Evolutionary conservation across 768 basidiomycete species (phyloP).

Genomic region (Pleurotus pulmonarius): DNA sequence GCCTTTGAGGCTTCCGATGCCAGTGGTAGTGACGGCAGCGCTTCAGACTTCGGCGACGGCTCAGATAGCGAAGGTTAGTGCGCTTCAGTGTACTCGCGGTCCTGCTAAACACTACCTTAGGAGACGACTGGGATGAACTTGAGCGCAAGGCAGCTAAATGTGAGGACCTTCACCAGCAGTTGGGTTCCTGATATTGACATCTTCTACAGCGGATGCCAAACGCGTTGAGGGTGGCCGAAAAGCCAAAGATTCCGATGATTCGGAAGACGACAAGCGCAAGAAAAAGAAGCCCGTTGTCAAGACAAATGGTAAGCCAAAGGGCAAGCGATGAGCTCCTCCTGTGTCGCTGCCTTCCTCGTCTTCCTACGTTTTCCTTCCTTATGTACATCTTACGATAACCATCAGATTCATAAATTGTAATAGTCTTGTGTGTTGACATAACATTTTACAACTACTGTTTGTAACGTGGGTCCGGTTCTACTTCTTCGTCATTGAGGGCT

Average conservation of each 20-base stretch:
- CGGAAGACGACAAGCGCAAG: conserved; percentile 44
- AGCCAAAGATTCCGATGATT: conserved; percentile 44
- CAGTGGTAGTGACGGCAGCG: conserved; percentile 62
- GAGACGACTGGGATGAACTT: conserved; percentile 96
- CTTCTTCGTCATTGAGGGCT: conserved; percentile 4
- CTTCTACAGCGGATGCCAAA: conserved; percentile 43
- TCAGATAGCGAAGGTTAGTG: conserved; percentile 62
- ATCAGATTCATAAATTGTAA: neutral
- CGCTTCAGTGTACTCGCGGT: neutral
- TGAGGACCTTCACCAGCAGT: conserved; percentile 23
- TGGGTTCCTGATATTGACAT: neutral
- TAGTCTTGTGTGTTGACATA: neutral
- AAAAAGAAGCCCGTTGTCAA: conserved; percentile 35
- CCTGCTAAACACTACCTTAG: conserved; percentile 25
- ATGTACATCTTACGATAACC: conserved; percentile 6
- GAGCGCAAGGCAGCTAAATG: conserved; percentile 90
- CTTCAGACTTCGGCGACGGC: conserved; percentile 57
- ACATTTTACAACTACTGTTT: neutral
- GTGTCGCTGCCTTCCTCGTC: neutral
- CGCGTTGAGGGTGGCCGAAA: conserved; percentile 37
- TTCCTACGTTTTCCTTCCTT: conserved; percentile 3
- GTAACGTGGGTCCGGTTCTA: neutral
- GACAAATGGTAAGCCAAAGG: conserved; percentile 31
- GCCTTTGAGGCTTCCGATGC: conserved; percentile 66
- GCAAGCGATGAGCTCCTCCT: conserved; percentile 23